Conservation (phyloP, 73 alveolate genomes). For the Loxodes magnus region DNA sequence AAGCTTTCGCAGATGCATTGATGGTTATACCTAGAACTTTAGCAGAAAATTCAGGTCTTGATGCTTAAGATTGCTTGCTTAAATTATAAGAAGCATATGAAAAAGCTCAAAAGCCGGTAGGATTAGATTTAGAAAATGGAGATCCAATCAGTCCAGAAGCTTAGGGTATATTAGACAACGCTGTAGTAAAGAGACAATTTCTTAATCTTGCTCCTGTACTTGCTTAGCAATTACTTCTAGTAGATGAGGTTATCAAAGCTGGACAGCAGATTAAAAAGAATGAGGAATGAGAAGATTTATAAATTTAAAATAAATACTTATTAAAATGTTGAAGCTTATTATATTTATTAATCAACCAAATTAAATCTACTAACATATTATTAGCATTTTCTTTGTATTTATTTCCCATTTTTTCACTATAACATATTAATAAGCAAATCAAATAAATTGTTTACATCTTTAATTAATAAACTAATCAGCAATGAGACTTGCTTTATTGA, state of each 20-base stretch:
- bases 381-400: too few species aligned
- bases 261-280: slow-evolving; percentile 84
- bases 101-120: slow-evolving; percentile 14
- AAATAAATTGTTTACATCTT: too few species aligned
- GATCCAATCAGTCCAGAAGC: slow-evolving; percentile 62
- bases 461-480: too few species aligned
- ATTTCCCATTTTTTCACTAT: too few species aligned
- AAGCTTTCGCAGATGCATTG: slow-evolving; percentile 91
- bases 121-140: slow-evolving; percentile 29
- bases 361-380: too few species aligned
- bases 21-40: slow-evolving; percentile 88
- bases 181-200: slow-evolving; percentile 85
- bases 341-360: too few species aligned
- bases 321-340: too few species aligned
- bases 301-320: too few species aligned
- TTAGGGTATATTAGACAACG: slow-evolving; percentile 84
- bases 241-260: slow-evolving; percentile 96
- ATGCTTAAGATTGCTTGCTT: slow-evolving; percentile 46
- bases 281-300: too few species aligned
- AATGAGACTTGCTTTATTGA: too few species aligned
- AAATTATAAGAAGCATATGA: slow-evolving; percentile 3
- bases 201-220: slow-evolving; percentile 89
- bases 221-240: slow-evolving; percentile 91
- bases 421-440: too few species aligned
- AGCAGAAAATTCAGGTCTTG: slow-evolving; percentile 92